Evolutionary conservation across 345 rosid species (phyloP).

Genomic region (Pelargonium nanum): DNA sequence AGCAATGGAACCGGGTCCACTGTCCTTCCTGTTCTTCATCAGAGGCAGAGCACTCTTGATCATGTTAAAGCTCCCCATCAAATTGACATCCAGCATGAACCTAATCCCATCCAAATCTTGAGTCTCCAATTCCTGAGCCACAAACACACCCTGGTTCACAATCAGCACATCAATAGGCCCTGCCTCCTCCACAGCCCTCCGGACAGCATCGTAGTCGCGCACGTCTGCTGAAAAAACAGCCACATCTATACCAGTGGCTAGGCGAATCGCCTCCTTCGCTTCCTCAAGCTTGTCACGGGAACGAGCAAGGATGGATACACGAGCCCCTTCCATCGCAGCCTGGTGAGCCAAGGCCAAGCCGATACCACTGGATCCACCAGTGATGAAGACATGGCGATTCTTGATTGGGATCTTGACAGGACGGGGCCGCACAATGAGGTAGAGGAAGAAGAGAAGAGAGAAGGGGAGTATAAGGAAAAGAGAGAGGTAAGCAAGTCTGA

Average conservation of each 20-base stretch:
- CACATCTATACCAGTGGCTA: slow-evolving; percentile 58
- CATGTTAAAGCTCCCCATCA: slow-evolving; percentile 70
- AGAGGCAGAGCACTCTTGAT: slow-evolving; percentile 72
- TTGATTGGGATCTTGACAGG: slow-evolving; percentile 49
- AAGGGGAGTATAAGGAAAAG: slow-evolving; percentile 31
- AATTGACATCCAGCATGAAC: slow-evolving; percentile 69
- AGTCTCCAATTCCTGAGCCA: slow-evolving; percentile 43
- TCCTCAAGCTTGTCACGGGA: slow-evolving; percentile 52
- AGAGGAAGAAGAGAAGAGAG: slow-evolving; percentile 27
- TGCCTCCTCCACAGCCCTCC: slow-evolving; percentile 37
- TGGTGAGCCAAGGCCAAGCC: slow-evolving; percentile 67
- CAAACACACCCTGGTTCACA: slow-evolving; percentile 70
- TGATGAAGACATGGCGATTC: slow-evolving; percentile 67
- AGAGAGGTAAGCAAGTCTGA: slow-evolving; percentile 14
- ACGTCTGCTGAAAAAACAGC: slow-evolving; percentile 61
- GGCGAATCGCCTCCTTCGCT: slow-evolving; percentile 47
- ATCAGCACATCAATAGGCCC: slow-evolving; percentile 66
- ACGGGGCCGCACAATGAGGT: slow-evolving; percentile 40
- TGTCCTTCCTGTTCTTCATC: slow-evolving; percentile 48
- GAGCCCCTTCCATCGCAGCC: slow-evolving; percentile 63
- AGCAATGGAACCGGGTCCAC: slow-evolving; percentile 51
- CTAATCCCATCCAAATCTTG: slow-evolving; percentile 59
- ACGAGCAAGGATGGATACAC: slow-evolving; percentile 66
- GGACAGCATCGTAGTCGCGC: slow-evolving; percentile 52
- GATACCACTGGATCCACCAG: slow-evolving; percentile 80